Evolutionary conservation across 2,329 filamentous ascomycete genomes (phyloP).

Genomic region (Apiospora hydei): DNA sequence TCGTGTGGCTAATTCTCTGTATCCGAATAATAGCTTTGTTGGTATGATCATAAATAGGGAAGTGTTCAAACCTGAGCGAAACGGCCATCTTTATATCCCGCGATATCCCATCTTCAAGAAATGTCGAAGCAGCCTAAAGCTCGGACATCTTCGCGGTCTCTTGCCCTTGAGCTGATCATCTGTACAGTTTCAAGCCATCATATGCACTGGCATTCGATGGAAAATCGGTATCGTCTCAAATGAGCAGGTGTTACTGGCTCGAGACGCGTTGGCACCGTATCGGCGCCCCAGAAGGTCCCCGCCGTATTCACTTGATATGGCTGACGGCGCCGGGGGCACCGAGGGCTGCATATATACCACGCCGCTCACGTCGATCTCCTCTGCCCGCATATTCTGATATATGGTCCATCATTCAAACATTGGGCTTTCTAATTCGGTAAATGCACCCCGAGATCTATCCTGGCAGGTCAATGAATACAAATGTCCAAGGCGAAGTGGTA

Average conservation of each 20-base stretch:
- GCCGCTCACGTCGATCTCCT: neutral
- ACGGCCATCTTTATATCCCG: neutral
- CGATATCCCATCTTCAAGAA: neutral
- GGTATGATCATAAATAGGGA: no score
- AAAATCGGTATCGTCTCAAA: neutral
- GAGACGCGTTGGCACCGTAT: neutral
- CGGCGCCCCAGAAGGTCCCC: neutral
- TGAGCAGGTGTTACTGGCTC: neutral
- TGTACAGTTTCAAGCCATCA: rapidly evolving
- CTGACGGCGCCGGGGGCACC: neutral
- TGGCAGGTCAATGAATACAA: neutral
- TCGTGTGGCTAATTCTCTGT: neutral
- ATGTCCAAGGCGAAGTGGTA: neutral
- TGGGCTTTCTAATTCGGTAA: neutral
- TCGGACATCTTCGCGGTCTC: neutral
- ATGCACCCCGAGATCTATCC: neutral
- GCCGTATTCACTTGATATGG: neutral
- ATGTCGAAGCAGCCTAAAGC: neutral
- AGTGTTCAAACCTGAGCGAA: neutral
- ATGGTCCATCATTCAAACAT: no score
- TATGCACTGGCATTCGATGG: neutral
- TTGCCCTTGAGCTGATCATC: neutral
- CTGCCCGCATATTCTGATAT: no score
- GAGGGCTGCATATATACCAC: neutral
- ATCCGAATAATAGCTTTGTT: neutral